Evolutionary conservation across 306 rosid species (phyloP).

Genomic region (Ceratonia siliqua): DNA sequence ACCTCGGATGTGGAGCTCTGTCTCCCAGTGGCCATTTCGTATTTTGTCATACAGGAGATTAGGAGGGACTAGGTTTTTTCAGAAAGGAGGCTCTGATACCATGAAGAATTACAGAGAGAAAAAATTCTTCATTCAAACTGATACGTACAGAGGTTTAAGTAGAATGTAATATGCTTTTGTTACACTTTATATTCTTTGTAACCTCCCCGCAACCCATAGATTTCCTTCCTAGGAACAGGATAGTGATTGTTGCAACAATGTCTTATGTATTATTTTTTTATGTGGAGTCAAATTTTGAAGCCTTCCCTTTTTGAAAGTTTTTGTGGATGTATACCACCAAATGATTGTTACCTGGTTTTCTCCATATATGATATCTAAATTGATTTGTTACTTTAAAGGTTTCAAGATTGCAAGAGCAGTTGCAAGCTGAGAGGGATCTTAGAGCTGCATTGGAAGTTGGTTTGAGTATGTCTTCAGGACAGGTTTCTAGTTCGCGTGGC

Average conservation of each 20-base stretch:
- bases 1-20: too few relatives aligned
- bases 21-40: too few relatives aligned
- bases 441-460: conserved; percentile 99
- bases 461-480: conserved; percentile 96
- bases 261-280: neutral
- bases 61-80: too few relatives aligned
- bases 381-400: conserved; percentile 56
- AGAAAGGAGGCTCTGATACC: too few relatives aligned
- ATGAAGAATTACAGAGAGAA: too few relatives aligned
- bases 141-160: too few relatives aligned
- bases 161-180: too few relatives aligned
- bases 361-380: conserved; percentile 29
- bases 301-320: neutral
- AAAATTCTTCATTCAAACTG: too few relatives aligned
- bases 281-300: neutral
- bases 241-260: neutral
- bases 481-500: conserved; percentile 77
- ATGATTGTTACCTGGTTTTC: neutral
- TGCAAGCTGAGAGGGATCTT: conserved; percentile 99
- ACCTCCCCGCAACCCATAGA: too few relatives aligned
- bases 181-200: too few relatives aligned
- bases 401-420: conserved; percentile 98
- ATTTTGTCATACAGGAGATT: too few relatives aligned
- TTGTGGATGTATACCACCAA: neutral
- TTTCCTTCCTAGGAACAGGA: too few relatives aligned